A percentile compares a stretch with the other conserved stretches of the same genome.
Conservation (phyloP, 2,329 filamentous ascomycete genomes). For the Arachnopeziza araneosa region DNA sequence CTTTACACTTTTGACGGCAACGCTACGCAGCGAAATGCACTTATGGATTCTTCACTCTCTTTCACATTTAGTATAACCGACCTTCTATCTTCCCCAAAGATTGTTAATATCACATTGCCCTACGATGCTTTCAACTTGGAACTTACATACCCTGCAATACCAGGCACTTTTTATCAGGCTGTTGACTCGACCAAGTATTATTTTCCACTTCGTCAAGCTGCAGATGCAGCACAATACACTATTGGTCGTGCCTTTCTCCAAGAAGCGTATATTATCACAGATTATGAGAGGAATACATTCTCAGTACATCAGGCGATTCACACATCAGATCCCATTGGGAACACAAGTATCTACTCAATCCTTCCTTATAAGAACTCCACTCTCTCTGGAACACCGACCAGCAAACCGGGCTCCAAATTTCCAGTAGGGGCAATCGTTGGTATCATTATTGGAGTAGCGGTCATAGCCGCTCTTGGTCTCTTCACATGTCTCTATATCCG, state of each 20-base stretch:
- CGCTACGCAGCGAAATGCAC: slow-evolving; percentile 44
- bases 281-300: slow-evolving; percentile 5
- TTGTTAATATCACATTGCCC: slow-evolving; percentile 33
- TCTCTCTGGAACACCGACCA: slow-evolving; percentile 21
- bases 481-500: slow-evolving; percentile 15
- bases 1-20: slow-evolving; percentile 59
- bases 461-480: slow-evolving; percentile 9
- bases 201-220: slow-evolving; percentile 29
- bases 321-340: slow-evolving; percentile 18
- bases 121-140: slow-evolving; percentile 31
- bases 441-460: slow-evolving; percentile 18
- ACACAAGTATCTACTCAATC: slow-evolving; percentile 23
- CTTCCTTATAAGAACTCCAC: slow-evolving; percentile 13
- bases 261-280: slow-evolving; percentile 28
- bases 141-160: slow-evolving; percentile 24
- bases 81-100: slow-evolving; percentile 36
- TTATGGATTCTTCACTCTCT: slow-evolving; percentile 38
- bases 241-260: slow-evolving; percentile 32
- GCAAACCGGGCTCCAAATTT: slow-evolving; percentile 6
- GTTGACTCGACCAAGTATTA: slow-evolving; percentile 33
- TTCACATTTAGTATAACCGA: slow-evolving; percentile 55
- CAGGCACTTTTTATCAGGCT: slow-evolving; percentile 42
- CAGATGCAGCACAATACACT: slow-evolving; percentile 28
- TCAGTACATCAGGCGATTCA: slow-evolving; percentile 19
- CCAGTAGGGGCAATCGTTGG: slow-evolving; percentile 22